Conservation (phyloP, 495 filamentous ascomycete genomes). For the Pseudotulostoma volvatum region DNA sequence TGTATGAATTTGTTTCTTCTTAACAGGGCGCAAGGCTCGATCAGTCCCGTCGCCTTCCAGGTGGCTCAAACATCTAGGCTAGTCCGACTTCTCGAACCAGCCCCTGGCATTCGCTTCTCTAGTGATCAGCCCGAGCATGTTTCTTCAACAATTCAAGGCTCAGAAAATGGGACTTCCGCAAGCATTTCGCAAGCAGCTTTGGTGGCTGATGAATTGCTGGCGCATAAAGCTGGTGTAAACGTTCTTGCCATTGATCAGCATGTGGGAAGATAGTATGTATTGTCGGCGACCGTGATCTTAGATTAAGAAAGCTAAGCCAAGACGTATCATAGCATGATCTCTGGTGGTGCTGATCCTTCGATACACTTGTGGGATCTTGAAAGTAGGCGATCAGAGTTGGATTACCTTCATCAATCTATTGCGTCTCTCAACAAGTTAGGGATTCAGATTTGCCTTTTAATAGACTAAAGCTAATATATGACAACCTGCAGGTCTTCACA, state of each 20-base stretch:
- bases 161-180: constrained; percentile 5
- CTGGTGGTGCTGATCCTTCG: constrained; percentile 64
- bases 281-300: not conserved
- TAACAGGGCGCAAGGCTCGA: constrained; percentile 49
- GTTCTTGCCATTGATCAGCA: constrained; percentile 59
- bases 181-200: constrained; percentile 8
- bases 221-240: constrained; percentile 62
- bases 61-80: constrained; percentile 44
- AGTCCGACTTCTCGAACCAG: constrained; percentile 41
- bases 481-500: constrained; percentile 13
- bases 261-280: constrained; percentile 55
- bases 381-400: constrained; percentile 20
- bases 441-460: constrained; percentile 11
- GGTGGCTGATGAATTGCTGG: constrained; percentile 27
- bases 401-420: constrained; percentile 33
- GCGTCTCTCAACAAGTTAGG: constrained; percentile 25
- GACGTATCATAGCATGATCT: constrained; percentile 43
- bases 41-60: constrained; percentile 43
- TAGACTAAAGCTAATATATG: constrained; percentile 3
- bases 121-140: too few species aligned
- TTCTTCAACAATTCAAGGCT: too few species aligned
- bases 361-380: constrained; percentile 79
- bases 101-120: constrained; percentile 49
- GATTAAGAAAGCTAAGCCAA: constrained; percentile 7
- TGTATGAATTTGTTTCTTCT: constrained; percentile 74